These are phyloP conservation scores for Tilletia indica DNA, from an alignment of 1,284 basidiomycete species.

Conservation along the genomic window DNA sequence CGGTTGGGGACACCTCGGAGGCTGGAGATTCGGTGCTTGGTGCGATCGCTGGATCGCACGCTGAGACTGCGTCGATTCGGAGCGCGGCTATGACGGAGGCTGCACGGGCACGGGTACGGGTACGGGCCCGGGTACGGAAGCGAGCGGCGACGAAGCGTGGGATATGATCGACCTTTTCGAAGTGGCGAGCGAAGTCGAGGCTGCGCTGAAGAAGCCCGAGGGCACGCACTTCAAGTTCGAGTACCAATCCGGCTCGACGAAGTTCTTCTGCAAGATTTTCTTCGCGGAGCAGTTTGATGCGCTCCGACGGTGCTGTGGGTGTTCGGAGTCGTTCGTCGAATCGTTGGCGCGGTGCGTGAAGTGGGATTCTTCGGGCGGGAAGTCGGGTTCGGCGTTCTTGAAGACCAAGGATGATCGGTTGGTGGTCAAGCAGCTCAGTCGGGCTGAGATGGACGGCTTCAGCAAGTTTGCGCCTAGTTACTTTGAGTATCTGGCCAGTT, in stretches of 20 bases:
- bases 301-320: constrained; percentile 84
- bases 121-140: neutral
- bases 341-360: constrained; percentile 90
- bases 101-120: neutral
- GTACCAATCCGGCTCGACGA: constrained; percentile 68
- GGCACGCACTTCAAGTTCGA: constrained; percentile 53
- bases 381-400: constrained; percentile 92
- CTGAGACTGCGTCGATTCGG: constrained; percentile 10
- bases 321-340: constrained; percentile 88
- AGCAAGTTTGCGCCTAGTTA: constrained; percentile 96
- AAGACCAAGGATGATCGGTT: constrained; percentile 90
- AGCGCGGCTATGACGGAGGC: constrained; percentile 1
- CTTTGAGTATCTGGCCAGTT: constrained; percentile 86
- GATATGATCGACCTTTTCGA: constrained; percentile 31
- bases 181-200: constrained; percentile 33
- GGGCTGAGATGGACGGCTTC: constrained; percentile 87
- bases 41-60: neutral
- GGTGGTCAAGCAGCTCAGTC: constrained; percentile 93
- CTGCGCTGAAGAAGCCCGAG: constrained; percentile 40
- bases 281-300: constrained; percentile 98
- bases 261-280: constrained; percentile 85
- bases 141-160: constrained; percentile 28
- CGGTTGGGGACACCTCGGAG: neutral
- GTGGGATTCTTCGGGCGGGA: constrained; percentile 93
- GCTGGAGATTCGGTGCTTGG: no score